Evolutionary conservation across 192 early-diverging fungal genomes (phyloP).

Genomic region (Phlyctochytrium bullatum): DNA sequence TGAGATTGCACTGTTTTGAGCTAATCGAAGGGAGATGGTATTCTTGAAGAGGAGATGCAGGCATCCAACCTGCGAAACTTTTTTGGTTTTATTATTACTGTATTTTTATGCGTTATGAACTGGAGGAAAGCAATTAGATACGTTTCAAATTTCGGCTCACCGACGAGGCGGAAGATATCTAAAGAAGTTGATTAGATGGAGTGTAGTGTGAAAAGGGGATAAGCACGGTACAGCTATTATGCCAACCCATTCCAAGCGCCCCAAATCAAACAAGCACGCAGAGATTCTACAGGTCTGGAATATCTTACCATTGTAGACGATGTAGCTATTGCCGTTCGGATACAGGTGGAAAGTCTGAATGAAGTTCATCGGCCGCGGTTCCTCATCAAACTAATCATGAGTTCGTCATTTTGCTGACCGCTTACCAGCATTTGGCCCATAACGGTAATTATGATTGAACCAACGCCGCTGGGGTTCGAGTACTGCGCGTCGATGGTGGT

Average conservation of each 20-base stretch:
- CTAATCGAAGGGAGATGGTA: not conserved
- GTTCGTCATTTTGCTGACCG: too few relatives aligned
- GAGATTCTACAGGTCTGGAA: too few relatives aligned
- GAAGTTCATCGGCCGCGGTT: conserved; percentile 77
- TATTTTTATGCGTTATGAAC: too few relatives aligned
- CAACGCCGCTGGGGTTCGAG: conserved; percentile 47
- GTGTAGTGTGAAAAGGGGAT: too few relatives aligned
- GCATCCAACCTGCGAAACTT: not conserved
- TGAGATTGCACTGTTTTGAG: not conserved
- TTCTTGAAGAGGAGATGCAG: not conserved
- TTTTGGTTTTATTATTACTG: not conserved
- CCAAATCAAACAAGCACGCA: not conserved
- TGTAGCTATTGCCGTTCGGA: conserved; percentile 57
- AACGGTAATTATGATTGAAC: conserved; percentile 74
- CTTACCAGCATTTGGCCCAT: conserved; percentile 83
- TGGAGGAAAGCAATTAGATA: too few relatives aligned
- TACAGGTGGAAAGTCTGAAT: conserved; percentile 86
- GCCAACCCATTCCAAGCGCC: not conserved
- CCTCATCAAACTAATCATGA: conserved; percentile 81
- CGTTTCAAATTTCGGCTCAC: conserved; percentile 12
- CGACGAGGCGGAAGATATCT: conserved; percentile 34
- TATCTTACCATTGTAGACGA: conserved; percentile 70
- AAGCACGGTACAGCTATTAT: not conserved
- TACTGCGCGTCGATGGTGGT: conserved; percentile 82
- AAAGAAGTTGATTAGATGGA: not conserved